phyloP scores from a whole-genome alignment of 306 rosid genomes.

The Dryas alaskensis region DNA sequence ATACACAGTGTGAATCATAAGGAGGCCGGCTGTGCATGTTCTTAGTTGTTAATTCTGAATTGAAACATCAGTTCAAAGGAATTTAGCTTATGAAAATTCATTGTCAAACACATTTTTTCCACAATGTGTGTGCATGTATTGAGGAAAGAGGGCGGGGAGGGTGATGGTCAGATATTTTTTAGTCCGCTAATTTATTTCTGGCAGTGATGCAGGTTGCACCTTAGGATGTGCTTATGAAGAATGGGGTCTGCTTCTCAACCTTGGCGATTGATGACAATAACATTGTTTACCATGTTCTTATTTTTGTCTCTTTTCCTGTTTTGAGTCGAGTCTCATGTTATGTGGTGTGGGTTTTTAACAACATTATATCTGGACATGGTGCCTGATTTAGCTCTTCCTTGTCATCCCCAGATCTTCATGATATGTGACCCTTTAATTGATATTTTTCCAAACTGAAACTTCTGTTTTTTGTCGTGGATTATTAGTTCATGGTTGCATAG shows the following conservation, averaged over 20 bases:
- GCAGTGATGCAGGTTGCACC: constrained; percentile 59
- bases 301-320: not conserved
- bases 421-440: too few relatives aligned
- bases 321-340: constrained; percentile 32
- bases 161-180: not conserved
- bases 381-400: constrained; percentile 35
- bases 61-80: too few relatives aligned
- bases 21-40: not conserved
- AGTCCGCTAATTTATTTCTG: constrained; percentile 17
- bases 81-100: too few relatives aligned
- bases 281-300: constrained; percentile 27
- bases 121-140: too few relatives aligned
- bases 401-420: not conserved
- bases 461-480: too few relatives aligned
- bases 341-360: constrained; percentile 50
- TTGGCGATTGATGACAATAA: constrained; percentile 52
- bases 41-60: too few relatives aligned
- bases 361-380: constrained; percentile 50
- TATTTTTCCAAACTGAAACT: too few relatives aligned
- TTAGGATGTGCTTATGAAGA: constrained; percentile 26
- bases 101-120: too few relatives aligned
- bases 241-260: constrained; percentile 32
- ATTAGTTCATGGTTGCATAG: too few relatives aligned
- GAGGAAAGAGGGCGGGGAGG: too few relatives aligned
- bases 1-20: too few relatives aligned